Conservation (phyloP, 495 filamentous ascomycete genomes). For the Talaromyces nanjingensis region DNA sequence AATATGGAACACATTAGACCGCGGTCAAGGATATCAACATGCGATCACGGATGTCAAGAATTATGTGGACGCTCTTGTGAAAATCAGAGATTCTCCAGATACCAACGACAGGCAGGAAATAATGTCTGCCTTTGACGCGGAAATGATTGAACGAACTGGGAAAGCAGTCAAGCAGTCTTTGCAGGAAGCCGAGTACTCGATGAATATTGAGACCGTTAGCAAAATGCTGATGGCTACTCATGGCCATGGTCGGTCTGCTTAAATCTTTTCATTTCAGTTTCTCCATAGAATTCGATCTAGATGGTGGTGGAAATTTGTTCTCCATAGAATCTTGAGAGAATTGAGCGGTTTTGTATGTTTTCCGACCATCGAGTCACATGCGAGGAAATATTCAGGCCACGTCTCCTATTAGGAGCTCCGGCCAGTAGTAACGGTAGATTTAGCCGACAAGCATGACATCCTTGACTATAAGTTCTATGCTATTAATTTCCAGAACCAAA, state of each 20-base stretch:
- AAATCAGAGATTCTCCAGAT: background rate
- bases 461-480: too few species aligned
- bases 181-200: conserved; percentile 3
- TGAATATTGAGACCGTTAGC: conserved; percentile 2
- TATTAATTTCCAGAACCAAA: background rate
- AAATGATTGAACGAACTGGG: conserved; percentile 6
- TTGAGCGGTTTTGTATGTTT: too few species aligned
- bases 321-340: too few species aligned
- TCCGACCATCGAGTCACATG: too few species aligned
- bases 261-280: background rate
- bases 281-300: background rate
- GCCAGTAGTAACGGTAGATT: background rate
- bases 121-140: conserved; percentile 2
- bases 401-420: too few species aligned
- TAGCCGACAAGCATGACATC: background rate
- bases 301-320: too few species aligned
- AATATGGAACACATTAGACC: conserved; percentile 2
- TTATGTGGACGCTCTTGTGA: conserved; percentile 3
- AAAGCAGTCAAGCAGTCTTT: conserved; percentile 7
- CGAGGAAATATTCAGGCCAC: too few species aligned
- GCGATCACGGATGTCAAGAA: conserved; percentile 36
- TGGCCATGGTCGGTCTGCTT: conserved; percentile 2
- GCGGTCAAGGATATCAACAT: conserved; percentile 45
- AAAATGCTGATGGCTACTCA: conserved; percentile 7
- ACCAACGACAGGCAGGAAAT: background rate